phyloP scores from a whole-genome alignment of 2,329 filamentous ascomycete species.

The Ophiostoma montium region DNA sequence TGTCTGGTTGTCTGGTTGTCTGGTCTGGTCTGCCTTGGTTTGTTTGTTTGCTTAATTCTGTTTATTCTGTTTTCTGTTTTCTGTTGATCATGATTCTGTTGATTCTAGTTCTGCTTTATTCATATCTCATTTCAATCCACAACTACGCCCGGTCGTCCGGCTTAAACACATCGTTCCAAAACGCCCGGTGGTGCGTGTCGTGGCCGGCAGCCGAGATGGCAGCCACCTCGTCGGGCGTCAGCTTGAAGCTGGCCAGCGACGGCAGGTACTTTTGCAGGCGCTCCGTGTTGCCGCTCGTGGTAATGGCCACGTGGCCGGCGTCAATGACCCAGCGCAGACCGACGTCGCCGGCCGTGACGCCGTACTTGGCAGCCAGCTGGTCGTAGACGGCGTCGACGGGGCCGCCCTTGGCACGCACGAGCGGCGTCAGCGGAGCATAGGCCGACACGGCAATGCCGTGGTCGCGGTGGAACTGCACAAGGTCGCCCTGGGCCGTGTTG shows the following conservation, averaged over 20 bases:
- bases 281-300: conserved; percentile 44
- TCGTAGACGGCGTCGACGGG: conserved; percentile 38
- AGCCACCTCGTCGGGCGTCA: conserved; percentile 43
- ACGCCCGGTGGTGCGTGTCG: conserved; percentile 47
- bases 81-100: background rate
- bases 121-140: background rate
- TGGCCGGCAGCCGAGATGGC: conserved; percentile 40
- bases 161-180: conserved; percentile 40
- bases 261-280: conserved; percentile 40
- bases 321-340: conserved; percentile 47
- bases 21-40: background rate
- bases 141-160: conserved; percentile 27
- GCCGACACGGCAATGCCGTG: conserved; percentile 42
- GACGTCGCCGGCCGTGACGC: conserved; percentile 39
- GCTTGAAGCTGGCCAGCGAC: conserved; percentile 39
- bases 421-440: conserved; percentile 41
- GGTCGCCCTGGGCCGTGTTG: conserved; percentile 20
- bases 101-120: no score
- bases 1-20: background rate
- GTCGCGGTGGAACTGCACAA: conserved; percentile 42
- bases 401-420: conserved; percentile 34
- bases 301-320: conserved; percentile 42
- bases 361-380: conserved; percentile 41
- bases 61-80: background rate
- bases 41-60: background rate